Base-by-base conservation (phyloP, 768 basidiomycete species). In the Pleurotus tuoliensis region DNA sequence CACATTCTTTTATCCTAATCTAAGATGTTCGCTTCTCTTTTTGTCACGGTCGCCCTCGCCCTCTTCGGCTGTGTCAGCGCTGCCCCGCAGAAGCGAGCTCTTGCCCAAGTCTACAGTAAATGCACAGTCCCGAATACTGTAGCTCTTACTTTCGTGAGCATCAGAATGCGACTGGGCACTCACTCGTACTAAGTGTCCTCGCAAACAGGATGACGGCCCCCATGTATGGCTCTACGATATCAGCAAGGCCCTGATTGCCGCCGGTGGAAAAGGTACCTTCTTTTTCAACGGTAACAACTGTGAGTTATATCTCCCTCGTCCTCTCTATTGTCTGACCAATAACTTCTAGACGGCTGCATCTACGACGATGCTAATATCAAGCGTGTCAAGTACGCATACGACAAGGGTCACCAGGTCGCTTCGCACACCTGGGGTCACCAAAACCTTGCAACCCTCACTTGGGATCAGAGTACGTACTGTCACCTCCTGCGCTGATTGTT, bases 381-480 rank as follows among this genome's bases (percentile, higher is more conserved):
- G 20, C 61, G 63, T 3, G 59, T 68, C 48, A 60, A 62, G 43
- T 58, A 64, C 49, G 59, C 61, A 1, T 69, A 69, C 56, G 50
- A 55, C 51, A 55, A 56, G 4, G 72, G 71, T 3, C 71, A 72
- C 46, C 47, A 56, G 45, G 60, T 72, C 37, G 68, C 60, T 16
- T 69, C 69, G 8, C 70, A 72, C 57, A 70, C 70, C 3, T 72
- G 71, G 72, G 53, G 52, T 3, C 72, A 73, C 49, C 39, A 49
- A 13, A 59, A 71, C 48, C 58, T 71, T 18, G 62, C 59, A 3
- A 58, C 41, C 6, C 53, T 69, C 9, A 60, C 61, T n/a, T 61
- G 58, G 60, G 64, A 59, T 51, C 50, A 67, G 45, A 61, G 67
- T 69, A 47, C 55, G 1, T 57, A 8, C 50, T 55, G 38, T 53